Evolutionary conservation across 2,329 filamentous ascomycete species (phyloP).

Genomic region (Fonsecaea nubica): DNA sequence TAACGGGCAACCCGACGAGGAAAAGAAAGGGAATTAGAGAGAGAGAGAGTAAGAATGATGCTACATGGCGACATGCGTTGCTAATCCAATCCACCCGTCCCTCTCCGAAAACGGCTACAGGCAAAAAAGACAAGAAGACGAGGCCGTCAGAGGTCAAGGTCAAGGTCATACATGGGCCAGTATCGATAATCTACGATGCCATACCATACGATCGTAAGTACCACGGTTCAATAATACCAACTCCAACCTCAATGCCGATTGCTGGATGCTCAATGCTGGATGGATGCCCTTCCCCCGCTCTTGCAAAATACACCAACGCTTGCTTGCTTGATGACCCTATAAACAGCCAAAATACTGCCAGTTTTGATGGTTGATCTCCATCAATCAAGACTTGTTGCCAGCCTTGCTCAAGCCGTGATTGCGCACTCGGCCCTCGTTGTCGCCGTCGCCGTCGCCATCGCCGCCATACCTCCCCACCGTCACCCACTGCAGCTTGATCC

Average conservation of each 20-base stretch:
- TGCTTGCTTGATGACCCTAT: conserved; percentile 6
- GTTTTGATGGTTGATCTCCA: no score
- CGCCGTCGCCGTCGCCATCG: conserved; percentile 42
- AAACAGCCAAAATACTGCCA: neutral
- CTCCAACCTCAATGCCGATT: neutral
- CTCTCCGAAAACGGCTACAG: no score
- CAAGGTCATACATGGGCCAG: neutral
- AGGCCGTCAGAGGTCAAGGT: neutral
- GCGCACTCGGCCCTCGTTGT: no score
- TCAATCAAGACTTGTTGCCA: conserved; percentile 17
- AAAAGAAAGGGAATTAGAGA: no score
- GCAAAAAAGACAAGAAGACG: no score
- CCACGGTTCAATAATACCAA: neutral
- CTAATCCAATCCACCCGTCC: no score
- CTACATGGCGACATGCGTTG: no score
- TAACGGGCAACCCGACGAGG: no score
- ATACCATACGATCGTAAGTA: conserved; percentile 13
- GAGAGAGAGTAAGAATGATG: no score
- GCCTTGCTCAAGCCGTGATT: neutral
- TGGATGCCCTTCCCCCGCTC: neutral
- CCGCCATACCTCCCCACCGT: conserved; percentile 57
- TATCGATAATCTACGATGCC: neutral
- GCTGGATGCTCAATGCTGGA: neutral
- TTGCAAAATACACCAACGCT: neutral
- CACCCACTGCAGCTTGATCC: conserved; percentile 60